Percentiles rank a stretch among this genome's conserved stretches.
These are phyloP conservation scores for Kernera saxatilis DNA, from an alignment of 345 rosid species.

Conservation along the genomic window DNA sequence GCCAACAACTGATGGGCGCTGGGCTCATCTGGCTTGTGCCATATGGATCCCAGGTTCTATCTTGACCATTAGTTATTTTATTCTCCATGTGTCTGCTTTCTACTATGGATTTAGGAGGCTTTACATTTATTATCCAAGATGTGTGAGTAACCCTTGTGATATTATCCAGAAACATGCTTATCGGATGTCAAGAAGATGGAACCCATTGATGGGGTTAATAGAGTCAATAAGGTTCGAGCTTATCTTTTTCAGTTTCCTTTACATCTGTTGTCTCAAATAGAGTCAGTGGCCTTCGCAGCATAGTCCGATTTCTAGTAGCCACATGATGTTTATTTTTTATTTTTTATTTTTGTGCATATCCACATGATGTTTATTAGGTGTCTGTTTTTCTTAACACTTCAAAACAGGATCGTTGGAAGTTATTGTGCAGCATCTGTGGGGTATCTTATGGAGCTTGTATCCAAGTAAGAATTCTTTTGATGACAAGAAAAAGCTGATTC, in stretches of 20 bases:
- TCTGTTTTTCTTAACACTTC: constrained; percentile 18
- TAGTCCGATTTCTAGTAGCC: not conserved
- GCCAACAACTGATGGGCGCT: constrained; percentile 89
- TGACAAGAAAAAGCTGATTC: not conserved
- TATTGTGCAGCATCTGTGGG: constrained; percentile 87
- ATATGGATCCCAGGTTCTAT: constrained; percentile 95
- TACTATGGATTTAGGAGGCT: constrained; percentile 11
- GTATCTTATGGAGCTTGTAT: constrained; percentile 98
- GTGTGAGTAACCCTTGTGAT: constrained; percentile 4
- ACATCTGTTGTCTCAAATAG: not conserved
- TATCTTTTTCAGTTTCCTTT: not conserved
- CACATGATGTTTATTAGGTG: constrained; percentile 6
- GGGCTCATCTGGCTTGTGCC: constrained; percentile 99
- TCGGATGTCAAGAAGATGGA: constrained; percentile 95
- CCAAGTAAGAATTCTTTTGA: constrained; percentile 56
- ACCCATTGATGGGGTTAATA: constrained; percentile 85
- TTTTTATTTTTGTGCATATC: too few species aligned
- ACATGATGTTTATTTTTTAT: constrained; percentile 6
- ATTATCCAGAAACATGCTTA: constrained; percentile 85
- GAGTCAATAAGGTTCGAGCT: constrained; percentile 61
- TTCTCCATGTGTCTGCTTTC: not conserved
- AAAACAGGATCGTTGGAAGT: constrained; percentile 93
- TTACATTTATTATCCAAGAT: constrained; percentile 18
- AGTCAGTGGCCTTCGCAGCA: not conserved
- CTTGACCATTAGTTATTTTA: constrained; percentile 21